Evolutionary conservation across 2,329 filamentous ascomycete species (phyloP).

Genomic region (Paraphaeosphaeria minitans): DNA sequence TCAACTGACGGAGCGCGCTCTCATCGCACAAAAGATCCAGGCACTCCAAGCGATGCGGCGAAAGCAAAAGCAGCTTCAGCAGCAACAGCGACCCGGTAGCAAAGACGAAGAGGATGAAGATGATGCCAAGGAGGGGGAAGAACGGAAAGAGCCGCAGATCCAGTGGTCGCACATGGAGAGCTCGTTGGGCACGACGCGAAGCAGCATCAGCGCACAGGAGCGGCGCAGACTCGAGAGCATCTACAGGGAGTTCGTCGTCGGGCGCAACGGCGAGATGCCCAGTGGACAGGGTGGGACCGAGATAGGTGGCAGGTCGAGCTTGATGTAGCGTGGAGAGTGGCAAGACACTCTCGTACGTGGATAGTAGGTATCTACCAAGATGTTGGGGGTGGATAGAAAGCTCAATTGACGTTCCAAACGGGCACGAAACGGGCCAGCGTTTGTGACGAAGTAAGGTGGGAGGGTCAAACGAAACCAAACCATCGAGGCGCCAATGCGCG

Average conservation of each 20-base stretch:
- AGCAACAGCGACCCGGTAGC: constrained; percentile 25
- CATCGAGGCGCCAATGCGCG: constrained; percentile 4
- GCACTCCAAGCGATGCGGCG: constrained; percentile 75
- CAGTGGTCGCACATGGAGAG: constrained; percentile 81
- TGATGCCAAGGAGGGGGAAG: constrained; percentile 42
- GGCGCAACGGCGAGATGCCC: constrained; percentile 92
- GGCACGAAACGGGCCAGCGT: neutral
- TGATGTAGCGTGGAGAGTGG: constrained; percentile 68
- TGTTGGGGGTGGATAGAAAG: neutral
- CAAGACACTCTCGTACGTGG: neutral
- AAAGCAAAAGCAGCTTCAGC: constrained; percentile 59
- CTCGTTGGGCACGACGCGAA: constrained; percentile 75
- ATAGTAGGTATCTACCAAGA: too few species aligned
- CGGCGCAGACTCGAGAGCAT: constrained; percentile 75
- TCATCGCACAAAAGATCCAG: constrained; percentile 80
- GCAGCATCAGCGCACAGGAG: constrained; percentile 83
- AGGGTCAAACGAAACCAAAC: neutral
- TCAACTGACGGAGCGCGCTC: constrained; percentile 74
- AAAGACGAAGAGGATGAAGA: constrained; percentile 27
- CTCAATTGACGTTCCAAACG: neutral
- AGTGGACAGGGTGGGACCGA: constrained; percentile 91
- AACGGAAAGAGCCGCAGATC: constrained; percentile 74
- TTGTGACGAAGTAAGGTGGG: constrained; percentile 2
- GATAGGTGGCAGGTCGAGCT: constrained; percentile 86
- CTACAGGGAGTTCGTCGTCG: constrained; percentile 90